A percentile compares a stretch with the other conserved stretches of the same genome.
phyloP scores from a whole-genome alignment of 768 basidiomycete species.

The Mycena pura region DNA sequence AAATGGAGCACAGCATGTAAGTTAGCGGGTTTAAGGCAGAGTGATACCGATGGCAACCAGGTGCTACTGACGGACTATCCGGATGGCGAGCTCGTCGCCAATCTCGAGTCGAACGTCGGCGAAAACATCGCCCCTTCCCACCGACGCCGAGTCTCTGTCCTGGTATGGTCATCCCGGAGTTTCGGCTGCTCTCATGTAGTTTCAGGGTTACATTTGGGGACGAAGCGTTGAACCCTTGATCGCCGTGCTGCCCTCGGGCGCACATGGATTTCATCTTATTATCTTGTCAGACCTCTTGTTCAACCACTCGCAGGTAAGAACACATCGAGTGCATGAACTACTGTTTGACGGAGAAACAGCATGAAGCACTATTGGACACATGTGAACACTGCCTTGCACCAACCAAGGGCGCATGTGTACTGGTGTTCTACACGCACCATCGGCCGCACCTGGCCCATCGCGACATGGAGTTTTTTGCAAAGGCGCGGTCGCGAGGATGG shows the following conservation, averaged over 20 bases:
- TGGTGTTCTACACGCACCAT: conserved; percentile 92
- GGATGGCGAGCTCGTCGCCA: conserved; percentile 74
- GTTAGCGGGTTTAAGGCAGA: conserved; percentile 14
- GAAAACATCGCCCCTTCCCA: conserved; percentile 55
- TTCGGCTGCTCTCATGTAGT: too few relatives aligned
- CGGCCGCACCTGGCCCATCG: conserved; percentile 82
- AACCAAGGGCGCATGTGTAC: conserved; percentile 43
- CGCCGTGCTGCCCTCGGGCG: conserved; percentile 30
- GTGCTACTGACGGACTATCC: conserved; percentile 94
- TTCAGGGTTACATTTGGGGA: conserved; percentile 87
- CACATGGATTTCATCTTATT: conserved; percentile 71
- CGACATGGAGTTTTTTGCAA: conserved; percentile 83
- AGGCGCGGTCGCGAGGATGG: conserved; percentile 73
- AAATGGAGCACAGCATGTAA: conserved; percentile 74
- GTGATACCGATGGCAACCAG: conserved; percentile 41
- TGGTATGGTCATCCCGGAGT: conserved; percentile 26
- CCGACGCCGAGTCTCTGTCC: conserved; percentile 41
- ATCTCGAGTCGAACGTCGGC: conserved; percentile 73
- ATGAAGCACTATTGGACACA: conserved; percentile 79
- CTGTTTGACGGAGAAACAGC: conserved; percentile 49
- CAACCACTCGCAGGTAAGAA: conserved; percentile 86
- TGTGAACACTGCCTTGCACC: conserved; percentile 57
- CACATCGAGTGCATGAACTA: neutral
- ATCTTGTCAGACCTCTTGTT: conserved; percentile 94
- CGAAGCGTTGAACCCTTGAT: conserved; percentile 56